Evolutionary conservation across 2,329 filamentous ascomycete species (phyloP), one percentile per base, ranked within the genome.

Genomic region (Teratosphaeria viscida): DNA sequence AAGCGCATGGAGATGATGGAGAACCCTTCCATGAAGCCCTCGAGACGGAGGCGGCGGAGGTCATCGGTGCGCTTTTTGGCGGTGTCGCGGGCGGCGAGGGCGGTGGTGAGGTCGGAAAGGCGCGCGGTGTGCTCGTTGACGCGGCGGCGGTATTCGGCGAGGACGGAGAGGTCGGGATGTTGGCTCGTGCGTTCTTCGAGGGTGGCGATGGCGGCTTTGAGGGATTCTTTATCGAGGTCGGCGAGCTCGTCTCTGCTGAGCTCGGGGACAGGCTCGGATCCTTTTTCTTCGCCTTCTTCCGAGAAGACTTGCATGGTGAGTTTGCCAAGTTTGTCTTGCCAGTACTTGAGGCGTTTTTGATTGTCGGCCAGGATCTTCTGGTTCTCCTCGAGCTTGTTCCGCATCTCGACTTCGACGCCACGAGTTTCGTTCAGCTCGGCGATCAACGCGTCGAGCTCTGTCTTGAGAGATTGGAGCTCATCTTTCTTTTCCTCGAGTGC

Each of bases 21-120:
- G 78, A 99, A 97, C 47, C 95, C 94, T 72, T 95, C 90, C 92
- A 97, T 97, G 82, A 99, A 99, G 39, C 94, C 92, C 68, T 96
- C 92, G 7, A 97, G 81, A 34, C 94, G 89, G 56, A 96, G 80
- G 14, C 90, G 88, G 12, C 94, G 89, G 57, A 99, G 85, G 65
- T 96, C 91, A 69, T 97, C 92, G 67, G 92, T 91, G 8, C 91
- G 88, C 72, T 90, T 89, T 82, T 97, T 99, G 65, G 90, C 91
- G 1, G 84, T 78, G 71, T 99, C 95, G 58, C 94, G 89, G 63
- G 86, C 81, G 16, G 80, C 75, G 5, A 99, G 84, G 2, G 92
- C 90, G 57, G 83, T 81, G 57, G 88, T 86, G 19, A 99, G 83
- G 71, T 97, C 94, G 0, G 85, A 86, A n/a, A 88, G 90, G 11